phyloP scores from a whole-genome alignment of 202 grass and related monocot species.

The Musa balbisiana region DNA sequence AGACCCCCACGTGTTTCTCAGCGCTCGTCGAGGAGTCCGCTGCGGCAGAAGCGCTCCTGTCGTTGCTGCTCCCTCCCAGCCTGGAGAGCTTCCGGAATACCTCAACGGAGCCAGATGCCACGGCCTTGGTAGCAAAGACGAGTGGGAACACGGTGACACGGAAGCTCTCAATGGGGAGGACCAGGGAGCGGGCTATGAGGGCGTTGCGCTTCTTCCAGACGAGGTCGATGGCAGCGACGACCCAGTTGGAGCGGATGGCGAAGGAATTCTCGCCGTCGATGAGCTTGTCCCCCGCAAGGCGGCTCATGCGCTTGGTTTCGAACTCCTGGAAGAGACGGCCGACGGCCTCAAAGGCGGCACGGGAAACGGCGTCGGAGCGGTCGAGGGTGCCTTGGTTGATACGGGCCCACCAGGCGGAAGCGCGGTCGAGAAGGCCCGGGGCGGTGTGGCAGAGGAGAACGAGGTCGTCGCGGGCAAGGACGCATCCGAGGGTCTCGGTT shows the following conservation, averaged over 20 bases:
- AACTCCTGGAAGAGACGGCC: slow-evolving; percentile 89
- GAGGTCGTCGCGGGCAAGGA: slow-evolving; percentile 83
- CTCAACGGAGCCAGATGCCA: slow-evolving; percentile 69
- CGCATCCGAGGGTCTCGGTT: slow-evolving; percentile 65
- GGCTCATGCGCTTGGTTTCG: slow-evolving; percentile 83
- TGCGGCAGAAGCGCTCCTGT: slow-evolving; percentile 24
- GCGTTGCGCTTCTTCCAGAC: slow-evolving; percentile 79
- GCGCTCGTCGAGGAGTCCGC: slow-evolving; percentile 40
- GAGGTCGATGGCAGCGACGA: slow-evolving; percentile 59
- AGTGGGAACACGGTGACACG: slow-evolving; percentile 72
- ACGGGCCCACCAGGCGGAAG: slow-evolving; percentile 75
- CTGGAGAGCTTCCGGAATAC: slow-evolving; percentile 54
- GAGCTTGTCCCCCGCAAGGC: slow-evolving; percentile 92
- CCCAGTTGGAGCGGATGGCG: slow-evolving; percentile 78
- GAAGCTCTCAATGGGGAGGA: slow-evolving; percentile 89
- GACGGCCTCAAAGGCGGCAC: slow-evolving; percentile 64
- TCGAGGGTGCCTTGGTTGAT: slow-evolving; percentile 57
- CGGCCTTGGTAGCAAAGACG: slow-evolving; percentile 75
- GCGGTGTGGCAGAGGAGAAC: slow-evolving; percentile 78
- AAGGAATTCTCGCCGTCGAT: slow-evolving; percentile 76
- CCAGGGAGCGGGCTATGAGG: slow-evolving; percentile 75
- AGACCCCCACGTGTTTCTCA: slow-evolving; percentile 84
- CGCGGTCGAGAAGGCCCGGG: slow-evolving; percentile 71
- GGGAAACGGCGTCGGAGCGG: slow-evolving; percentile 59
- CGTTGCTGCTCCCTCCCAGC: slow-evolving; percentile 38